Evolutionary conservation across 306 rosid genomes (phyloP), one percentile per base, ranked within the genome.

Genomic region (Canavalia gladiata): DNA sequence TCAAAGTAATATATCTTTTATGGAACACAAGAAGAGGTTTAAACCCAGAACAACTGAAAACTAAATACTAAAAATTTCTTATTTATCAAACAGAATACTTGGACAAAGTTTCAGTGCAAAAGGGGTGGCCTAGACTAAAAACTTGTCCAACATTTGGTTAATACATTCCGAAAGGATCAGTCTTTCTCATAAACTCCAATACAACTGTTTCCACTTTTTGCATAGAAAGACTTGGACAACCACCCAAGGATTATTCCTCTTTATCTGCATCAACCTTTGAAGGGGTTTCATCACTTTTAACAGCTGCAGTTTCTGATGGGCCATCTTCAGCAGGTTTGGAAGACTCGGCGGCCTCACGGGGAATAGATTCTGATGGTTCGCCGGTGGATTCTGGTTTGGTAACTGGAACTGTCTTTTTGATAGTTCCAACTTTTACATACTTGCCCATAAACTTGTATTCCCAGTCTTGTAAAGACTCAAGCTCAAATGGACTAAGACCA

Each of bases 381-480:
- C 90, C 82, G 0, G 69, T 65, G 64, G 90, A 37, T 67, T 88
- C 85, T 18, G 83, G 90, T 55, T 89, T 90, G 10, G 87, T 81
- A 42, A 52, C 94, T 6, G 90, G 80, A 55, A 77, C 82, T 0
- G 83, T 3, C 74, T 74, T 81, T 87, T 81, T 84, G 25, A 94
- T 28, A 3, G 97, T 87, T 80, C 98, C 98, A 41, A 92, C 98
- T 85, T 88, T 91, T 2, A 75, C 88, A 42, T 94, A 94, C 91
- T 94, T 94, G 86, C 94, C 86, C 92, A 90, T 90, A 77, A 94
- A 94, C 90, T 91, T 92, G 87, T 87, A 91, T 84, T 94, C 98
- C 98, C 98, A 94, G 52, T 94, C 98, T 88, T 92, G 98, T 82
- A 94, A 87, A 8, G 92, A 92, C 5, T 90, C 93, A 0, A 91